Base-by-base conservation (phyloP, 1,284 basidiomycete species). In the Exobasidium rhododendri region DNA sequence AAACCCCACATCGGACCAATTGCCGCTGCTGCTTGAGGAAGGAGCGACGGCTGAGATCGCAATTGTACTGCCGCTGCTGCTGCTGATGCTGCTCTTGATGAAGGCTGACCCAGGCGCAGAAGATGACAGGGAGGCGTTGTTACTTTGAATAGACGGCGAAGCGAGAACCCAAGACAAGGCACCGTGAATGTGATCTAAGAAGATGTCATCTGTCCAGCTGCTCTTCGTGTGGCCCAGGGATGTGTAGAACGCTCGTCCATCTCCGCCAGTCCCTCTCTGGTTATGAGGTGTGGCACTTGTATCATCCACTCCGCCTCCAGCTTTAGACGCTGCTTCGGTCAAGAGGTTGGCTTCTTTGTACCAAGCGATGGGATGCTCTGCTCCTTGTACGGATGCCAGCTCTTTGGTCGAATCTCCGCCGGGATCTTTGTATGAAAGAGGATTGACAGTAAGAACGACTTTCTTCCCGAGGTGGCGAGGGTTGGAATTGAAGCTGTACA, bases 341-440 rank as follows among this genome's bases (percentile, higher is more conserved):
- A 73, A 63, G 24, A 70, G 65, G 6, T 67, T 46, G 47, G 71
- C 73, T 50, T 75, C 71, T 56, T 65, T 67, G 63, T 66, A 75
- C 73, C 73, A 75, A 4, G 71, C 71, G 20, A 75, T 68, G n/a
- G 73, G 71, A 52, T 75, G 73, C 3, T 64, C 63, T 3, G 52
- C 55, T 26, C 73, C 73, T 50, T 73, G 67, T 29, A 64, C 55
- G 5, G 40, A 44, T 13, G 63, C 63, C 3, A 68, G 63, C 31
- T 73, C 59, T 13, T 26, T 46, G 17, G 40, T 47, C 2, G 68
- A 55, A 53, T 66, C 59, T 22, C 70, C 71, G 3, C 64, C 63
- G 30, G 47, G 47, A 50, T 73, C 69, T 1, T 56, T 6, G 58
- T 71, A 73, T 30, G 67, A 64, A 11, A 35, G 50, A 11, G 71